Evolutionary conservation across 805 yeast genomes (phyloP), one percentile per base, ranked within the genome.

Genomic region (Starmera caribaea): DNA sequence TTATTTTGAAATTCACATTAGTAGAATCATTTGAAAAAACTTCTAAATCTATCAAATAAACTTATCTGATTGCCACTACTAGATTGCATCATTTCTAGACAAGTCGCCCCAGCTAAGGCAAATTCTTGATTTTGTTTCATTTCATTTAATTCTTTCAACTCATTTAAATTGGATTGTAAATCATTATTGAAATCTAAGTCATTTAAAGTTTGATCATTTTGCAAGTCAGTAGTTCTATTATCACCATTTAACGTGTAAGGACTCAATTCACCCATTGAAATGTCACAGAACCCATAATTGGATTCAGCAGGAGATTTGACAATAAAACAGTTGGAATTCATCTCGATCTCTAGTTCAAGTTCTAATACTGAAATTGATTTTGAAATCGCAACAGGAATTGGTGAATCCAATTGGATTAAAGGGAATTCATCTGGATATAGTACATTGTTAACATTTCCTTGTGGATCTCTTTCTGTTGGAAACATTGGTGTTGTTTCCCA

Each of bases 391-490:
- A 11, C 11, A 8, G 16, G 11, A 14, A 10, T 11, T 14, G 30
- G 16, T 15, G 36, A 21, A 21, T 21, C 26, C 26, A 21, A 21
- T 2, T 21, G 6, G 8, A 21, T 7, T 21, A 21, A 21, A 21
- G 24, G 24, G 6, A 55, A 39, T 28, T 61, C 65, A 14, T 55
- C 61, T 2, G 61, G 61, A 31, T 54, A 57, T 10, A 75, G 47
- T n/a, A 67, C 68, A 50, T 76, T 76, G 61, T 76, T 76, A 44
- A 61, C 67, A 4, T 81, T 81, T 30, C 60, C 45, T 10, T 37
- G 43, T 5, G 49, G 57, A 47, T 71, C 78, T 15, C 43, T 56
- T 46, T 66, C 68, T 29, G 59, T 48, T 34, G 59, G 59, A 44
- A 70, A 69, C 29, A 48, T 38, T 1, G 57, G 51, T 15, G 71